A percentile compares a stretch with the other conserved stretches of the same genome.
Evolutionary conservation across 148 eudicot genomes (phyloP).

Genomic region (Chenopodium album): DNA sequence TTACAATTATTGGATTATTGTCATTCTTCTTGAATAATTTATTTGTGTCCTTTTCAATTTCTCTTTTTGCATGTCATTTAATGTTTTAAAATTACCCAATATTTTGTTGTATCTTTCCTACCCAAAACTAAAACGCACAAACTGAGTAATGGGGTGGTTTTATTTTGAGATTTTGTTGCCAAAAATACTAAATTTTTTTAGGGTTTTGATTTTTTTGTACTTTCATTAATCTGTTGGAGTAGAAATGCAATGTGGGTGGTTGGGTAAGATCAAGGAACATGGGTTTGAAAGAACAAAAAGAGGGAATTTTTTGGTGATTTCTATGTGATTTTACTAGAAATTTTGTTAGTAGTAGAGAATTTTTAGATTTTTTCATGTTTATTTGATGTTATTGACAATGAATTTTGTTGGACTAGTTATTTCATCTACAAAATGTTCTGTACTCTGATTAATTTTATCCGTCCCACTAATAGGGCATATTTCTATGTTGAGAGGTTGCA

Average conservation of each 20-base stretch:
- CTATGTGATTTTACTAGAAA: not conserved
- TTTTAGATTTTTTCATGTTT: not conserved
- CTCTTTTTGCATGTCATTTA: conserved; percentile 25
- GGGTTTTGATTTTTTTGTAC: not conserved
- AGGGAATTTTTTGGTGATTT: not conserved
- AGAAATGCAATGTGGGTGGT: conserved; percentile 5
- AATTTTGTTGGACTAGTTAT: not conserved
- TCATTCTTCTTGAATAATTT: not conserved
- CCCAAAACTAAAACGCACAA: too few relatives aligned
- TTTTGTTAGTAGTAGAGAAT: not conserved
- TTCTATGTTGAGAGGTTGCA: too few relatives aligned
- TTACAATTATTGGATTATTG: too few relatives aligned
- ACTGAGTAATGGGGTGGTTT: too few relatives aligned
- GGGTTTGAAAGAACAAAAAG: not conserved
- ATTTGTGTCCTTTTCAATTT: not conserved
- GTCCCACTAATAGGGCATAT: too few relatives aligned
- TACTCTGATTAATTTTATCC: too few relatives aligned
- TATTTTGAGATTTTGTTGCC: not conserved
- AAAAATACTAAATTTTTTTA: not conserved
- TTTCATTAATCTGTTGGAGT: not conserved
- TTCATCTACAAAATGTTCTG: not conserved
- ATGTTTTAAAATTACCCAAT: conserved; percentile 2
- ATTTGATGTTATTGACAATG: not conserved
- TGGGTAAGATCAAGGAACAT: not conserved
- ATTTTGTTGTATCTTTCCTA: not conserved